Base-by-base conservation (phyloP, 352 stramenopile genomes). In the Phytophthora citricola region DNA sequence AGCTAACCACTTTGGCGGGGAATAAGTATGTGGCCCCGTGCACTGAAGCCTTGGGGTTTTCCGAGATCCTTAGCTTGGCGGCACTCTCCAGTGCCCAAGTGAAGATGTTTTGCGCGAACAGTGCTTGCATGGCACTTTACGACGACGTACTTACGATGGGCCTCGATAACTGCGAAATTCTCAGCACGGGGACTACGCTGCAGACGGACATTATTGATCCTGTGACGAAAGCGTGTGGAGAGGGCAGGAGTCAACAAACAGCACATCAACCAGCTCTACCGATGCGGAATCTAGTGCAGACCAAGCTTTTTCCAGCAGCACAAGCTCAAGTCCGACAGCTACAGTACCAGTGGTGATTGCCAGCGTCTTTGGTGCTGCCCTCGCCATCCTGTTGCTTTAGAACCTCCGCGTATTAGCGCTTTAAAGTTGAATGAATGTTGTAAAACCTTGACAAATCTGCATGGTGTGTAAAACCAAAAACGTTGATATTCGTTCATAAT, bases 401-500 rank as follows among this genome's bases (percentile, higher is more conserved):
- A n/a, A 43, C 51, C 24, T 26, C 24, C 15, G 5, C 17, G 5
- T 12, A 43, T 20, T 43, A 36, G 31, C 31, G 31, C 31, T 8
- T 36, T 36, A 14, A 36, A 36, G 10, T 8, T 14, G 8, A 26
- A 26, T 26, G 24, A 4, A 26, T 26, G 24, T 26, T 26, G 24
- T n/a, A 27, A 11, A 15, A 58, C 6, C 34, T 39, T 39, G 17
- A 20, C 17, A 20, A 20, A 20, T 20, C 17, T 20, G 17, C 17
- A 20, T 20, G 17, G 17, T 14, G 7, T 0, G 17, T 47, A 47
- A 14, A 22, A 29, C 15, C 31, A 3, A 49, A 48, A 48, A 31
- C 27, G 59, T 62, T 68, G 41, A 54, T 52, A 60, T 63, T 24
- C 45, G 17, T 52, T 56, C 53, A 39, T 38, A 24, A 20, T 20